These are phyloP conservation scores for Tolypocladium ophioglossoides DNA, from an alignment of 2,329 filamentous ascomycete species.

Conservation along the genomic window DNA sequence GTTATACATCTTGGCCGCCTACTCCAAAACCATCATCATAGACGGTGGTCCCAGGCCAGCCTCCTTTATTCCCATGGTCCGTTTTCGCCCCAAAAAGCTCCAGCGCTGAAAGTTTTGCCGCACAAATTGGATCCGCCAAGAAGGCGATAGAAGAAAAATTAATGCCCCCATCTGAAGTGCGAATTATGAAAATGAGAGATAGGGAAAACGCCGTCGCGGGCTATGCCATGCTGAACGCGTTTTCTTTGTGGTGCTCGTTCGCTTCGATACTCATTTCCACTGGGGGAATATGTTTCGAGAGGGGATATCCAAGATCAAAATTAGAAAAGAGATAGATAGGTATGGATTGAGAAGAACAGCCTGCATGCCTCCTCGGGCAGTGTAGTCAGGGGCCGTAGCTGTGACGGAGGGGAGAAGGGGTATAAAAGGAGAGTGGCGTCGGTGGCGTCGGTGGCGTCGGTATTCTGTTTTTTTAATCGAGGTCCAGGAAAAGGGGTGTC, in stretches of 20 bases:
- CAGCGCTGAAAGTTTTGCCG: background rate
- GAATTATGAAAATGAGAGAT: background rate
- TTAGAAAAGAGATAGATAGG: background rate
- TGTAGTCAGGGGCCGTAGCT: background rate
- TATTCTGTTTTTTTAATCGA: no score
- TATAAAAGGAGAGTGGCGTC: background rate
- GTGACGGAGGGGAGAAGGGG: background rate
- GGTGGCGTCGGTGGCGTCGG: no score
- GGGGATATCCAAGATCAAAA: background rate
- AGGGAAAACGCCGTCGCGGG: background rate
- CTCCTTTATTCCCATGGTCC: background rate
- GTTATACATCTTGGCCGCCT: background rate
- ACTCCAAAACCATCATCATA: background rate
- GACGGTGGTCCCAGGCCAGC: background rate
- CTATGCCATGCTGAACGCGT: background rate
- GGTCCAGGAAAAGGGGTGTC: background rate
- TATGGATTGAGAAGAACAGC: background rate
- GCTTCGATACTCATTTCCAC: background rate
- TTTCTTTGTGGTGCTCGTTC: background rate
- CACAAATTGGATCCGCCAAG: background rate
- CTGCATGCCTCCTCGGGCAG: background rate
- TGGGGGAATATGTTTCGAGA: background rate
- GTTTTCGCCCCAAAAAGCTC: background rate
- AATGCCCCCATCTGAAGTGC: background rate
- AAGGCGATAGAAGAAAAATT: background rate